Percentiles rank a stretch among this genome's conserved stretches.
phyloP scores from a whole-genome alignment of 495 filamentous ascomycete genomes.

The Bacidia rubella region DNA sequence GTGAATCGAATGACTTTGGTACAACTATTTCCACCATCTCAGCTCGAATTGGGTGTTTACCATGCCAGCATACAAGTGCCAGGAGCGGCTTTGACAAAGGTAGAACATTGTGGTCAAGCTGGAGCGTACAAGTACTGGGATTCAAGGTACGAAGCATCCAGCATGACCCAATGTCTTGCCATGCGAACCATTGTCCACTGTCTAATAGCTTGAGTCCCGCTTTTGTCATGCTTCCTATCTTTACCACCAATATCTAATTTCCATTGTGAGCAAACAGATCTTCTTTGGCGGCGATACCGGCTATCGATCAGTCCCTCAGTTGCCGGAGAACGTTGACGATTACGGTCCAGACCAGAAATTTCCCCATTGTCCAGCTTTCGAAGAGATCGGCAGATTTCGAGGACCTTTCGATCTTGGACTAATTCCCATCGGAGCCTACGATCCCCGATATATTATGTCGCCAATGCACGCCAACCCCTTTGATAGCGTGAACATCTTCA shows the following conservation, averaged over 20 bases:
- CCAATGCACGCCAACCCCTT: slow-evolving; percentile 79
- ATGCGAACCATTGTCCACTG: background rate
- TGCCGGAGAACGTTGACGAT: slow-evolving; percentile 55
- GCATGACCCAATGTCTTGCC: background rate
- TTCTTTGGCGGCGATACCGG: slow-evolving; percentile 73
- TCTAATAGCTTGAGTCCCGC: too few relatives aligned
- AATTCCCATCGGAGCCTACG: slow-evolving; percentile 90
- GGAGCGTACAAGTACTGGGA: slow-evolving; percentile 63
- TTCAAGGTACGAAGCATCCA: background rate
- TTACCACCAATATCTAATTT: too few relatives aligned
- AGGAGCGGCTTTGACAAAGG: slow-evolving; percentile 53
- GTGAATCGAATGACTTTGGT: slow-evolving; percentile 7
- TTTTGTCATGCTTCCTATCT: too few relatives aligned
- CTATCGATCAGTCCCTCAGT: slow-evolving; percentile 66
- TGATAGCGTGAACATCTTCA: slow-evolving; percentile 83
- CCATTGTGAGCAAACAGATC: too few relatives aligned
- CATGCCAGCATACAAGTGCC: slow-evolving; percentile 72
- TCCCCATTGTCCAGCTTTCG: slow-evolving; percentile 77
- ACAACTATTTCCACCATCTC: slow-evolving; percentile 37
- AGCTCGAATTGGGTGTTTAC: slow-evolving; percentile 69
- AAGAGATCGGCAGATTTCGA: slow-evolving; percentile 64
- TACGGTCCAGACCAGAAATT: slow-evolving; percentile 51
- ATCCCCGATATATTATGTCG: slow-evolving; percentile 61
- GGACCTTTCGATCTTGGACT: slow-evolving; percentile 88
- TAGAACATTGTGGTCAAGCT: slow-evolving; percentile 76